Base-by-base conservation (phyloP, 1,284 basidiomycete species). In the Austroboletus novae-zelandiae region DNA sequence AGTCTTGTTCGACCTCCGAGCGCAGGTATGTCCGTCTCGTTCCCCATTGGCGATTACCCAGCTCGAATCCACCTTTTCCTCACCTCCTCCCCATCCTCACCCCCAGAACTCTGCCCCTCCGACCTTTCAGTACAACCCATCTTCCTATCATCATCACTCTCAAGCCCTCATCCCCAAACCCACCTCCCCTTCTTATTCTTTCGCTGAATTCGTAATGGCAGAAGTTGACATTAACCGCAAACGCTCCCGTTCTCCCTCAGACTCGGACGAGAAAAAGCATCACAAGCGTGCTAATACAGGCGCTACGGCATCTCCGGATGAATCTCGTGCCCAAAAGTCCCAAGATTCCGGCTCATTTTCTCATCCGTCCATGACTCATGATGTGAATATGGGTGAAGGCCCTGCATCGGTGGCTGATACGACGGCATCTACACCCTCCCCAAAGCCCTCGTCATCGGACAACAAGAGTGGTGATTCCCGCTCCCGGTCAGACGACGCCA, bases 201-300 rank as follows among this genome's bases (percentile, higher is more conserved):
- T 72, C 64, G 73, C 74, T 80, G 66, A 75, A 76, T 75, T 76
- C 77, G 80, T 77, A 69, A 88, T 87, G 84, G 81, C 84, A 86
- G 86, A 86, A 77, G 77, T 79, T 76, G 88, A 90, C 74, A 77
- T 78, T 58, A 88, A 76, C 67, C 84, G 89, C 72, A 91, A 91
- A 73, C 83, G 89, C 62, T 91, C 89, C 59, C 86, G 88, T 67
- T 91, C 89, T 51, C 84, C 88, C 51, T 90, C 88, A 62, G 88
- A 91, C 73, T 79, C 74, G 68, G 89, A 89, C 63, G 77, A 84
- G 63, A 83, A 83, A 62, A 88, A 89, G 73, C 78, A 80, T 57
- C 76, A 85, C 71, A 91, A 91, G 75, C 84, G 89, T 69, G 78
- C 84, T 69, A 91, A 91, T 67, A 91, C 86, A 57, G 89, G 86